Evolutionary conservation across 225 moss, liverwort and hornwort species (phyloP), one percentile per base, ranked within the genome.

Genomic region (Anthoceros angustus): DNA sequence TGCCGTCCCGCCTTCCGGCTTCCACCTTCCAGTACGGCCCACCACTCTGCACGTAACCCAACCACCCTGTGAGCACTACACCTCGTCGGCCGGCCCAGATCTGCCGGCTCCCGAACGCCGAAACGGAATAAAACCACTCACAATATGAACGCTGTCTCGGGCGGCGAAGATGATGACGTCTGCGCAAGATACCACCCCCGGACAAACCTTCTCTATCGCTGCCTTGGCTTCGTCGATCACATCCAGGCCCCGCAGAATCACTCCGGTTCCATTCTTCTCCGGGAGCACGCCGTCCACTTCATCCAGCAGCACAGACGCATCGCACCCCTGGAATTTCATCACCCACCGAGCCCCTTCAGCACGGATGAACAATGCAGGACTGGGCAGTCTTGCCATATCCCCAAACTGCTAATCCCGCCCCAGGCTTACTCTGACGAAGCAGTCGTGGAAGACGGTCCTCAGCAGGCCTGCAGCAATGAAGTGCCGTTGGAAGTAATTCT

Each of bases 301-400:
- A 9, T 71, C 71, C 5, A 80, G 67, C n/a, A 80, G 77, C 3
- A 80, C 77, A 1, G 80, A 80, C 9, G 42, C 80, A 42, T 80
- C 77, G 25, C 77, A 80, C 45, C 80, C 80, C 80, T 80, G 74
- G 46, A 48, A 12, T 48, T 48, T 6, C 46, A 48, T 12, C 14
- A 48, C 46, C 46, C 46, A 12, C 14, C 12, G 18, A 12, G 2
- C 46, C 46, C 12, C 12, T 48, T 18, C 46, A 48, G 18, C 46
- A 48, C 46, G 18, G 46, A 48, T 48, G 46, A 48, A 48, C 5
- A n/a, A n/a, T n/a, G n/a, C n/a, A n/a, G n/a, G n/a, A 12, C 46
- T 12, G 32, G 12, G 12, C 46, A 18, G 12, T 48, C 46, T 12
- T 48, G 12, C 46, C 46, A 12, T 12, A 48, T 48, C 46, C 2